Base-by-base conservation (phyloP, 306 rosid genomes). In the Parietaria judaica region DNA sequence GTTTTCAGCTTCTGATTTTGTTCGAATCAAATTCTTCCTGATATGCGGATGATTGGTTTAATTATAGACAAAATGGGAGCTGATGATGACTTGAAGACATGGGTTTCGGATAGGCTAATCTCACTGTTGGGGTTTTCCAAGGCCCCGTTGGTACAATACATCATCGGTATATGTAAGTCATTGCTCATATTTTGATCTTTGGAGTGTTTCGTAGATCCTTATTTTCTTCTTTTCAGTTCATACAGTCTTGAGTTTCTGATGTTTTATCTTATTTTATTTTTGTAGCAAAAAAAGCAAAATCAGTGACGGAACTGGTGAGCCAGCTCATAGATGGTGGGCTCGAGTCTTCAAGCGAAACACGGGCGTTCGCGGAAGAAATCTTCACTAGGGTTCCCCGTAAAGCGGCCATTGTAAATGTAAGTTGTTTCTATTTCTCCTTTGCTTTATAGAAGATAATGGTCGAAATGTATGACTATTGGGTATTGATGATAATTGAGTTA, bases 31-130 rank as follows among this genome's bases (percentile, higher is more conserved):
- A 3, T 39, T 39, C 7, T 39, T 39, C 7, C 7, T 39, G 4
- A 7, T 39, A 3, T 39, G n/a, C n/a, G n/a, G n/a, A n/a, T n/a
- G n/a, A 3, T 39, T 39, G 4, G 44, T 39, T 39, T 39, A 3
- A 3, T 39, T 4, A 7, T 39, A 60, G 64, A 17, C 35, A 45
- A 14, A 13, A 60, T 60, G 64, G 64, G 51, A 16, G 31, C 36
- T 12, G 92, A 85, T 14, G 80, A 71, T 11, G 61, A 69, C 60
- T 57, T 88, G 70, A 88, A 79, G 79, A 76, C 85, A 34, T 92
- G 96, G 98, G 86, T 88, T 48, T 85, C 95, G 1, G 96, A 92
- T 58, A 78, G 80, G 66, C 61, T 92, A 41, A 86, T 86, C 81
- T 73, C 81, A 5, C 39, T 88, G 41, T 74, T 92, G 47, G 96